Base-by-base conservation (phyloP, 1,139 yeast species). In the Pichia sp. region DNA sequence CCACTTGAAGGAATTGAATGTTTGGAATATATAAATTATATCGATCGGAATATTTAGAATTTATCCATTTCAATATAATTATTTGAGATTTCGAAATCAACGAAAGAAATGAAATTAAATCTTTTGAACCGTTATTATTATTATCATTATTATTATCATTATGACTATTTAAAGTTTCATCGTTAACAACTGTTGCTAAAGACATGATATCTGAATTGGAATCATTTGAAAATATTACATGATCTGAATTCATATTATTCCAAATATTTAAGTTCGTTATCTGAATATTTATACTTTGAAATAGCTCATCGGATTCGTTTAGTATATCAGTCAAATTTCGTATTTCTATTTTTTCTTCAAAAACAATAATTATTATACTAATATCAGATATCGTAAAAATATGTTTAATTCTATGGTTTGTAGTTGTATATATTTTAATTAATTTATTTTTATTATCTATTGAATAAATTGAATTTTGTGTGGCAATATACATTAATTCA, bases 191-290 rank as follows among this genome's bases (percentile, higher is more conserved):
- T 1, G 63, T 59, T 10, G 64, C 64, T 34, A 61, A 40, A 2
- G 65, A 61, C 23, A 61, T 54, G 12, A 61, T 49, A 40, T 60
- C 64, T 3, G 52, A 47, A 10, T 39, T 35, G 2, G 40, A 23
- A 30, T 39, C 40, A 8, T 16, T 33, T 5, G 36, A 23, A 6
- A 28, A 16, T 16, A 16, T 25, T 6, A 20, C 16, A 29, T 45
- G 46, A 4, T 11, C 23, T 3, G 41, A 32, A 6, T 43, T 34
- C 11, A 42, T 6, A 24, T 36, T 41, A 32, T 39, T 39, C 45
- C 45, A 45, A 8, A 28, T 39, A 9, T 11, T 8, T 4, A 45
- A 16, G 3, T 11, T 12, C 10, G 32, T 30, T 5, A 38, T 9
- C 12, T 33, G 31, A 23, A 35, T 28, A n/a, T 31, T 27, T 10